Evolutionary conservation across 2,329 filamentous ascomycete species (phyloP).

Genomic region (Cladosporium colombiae): DNA sequence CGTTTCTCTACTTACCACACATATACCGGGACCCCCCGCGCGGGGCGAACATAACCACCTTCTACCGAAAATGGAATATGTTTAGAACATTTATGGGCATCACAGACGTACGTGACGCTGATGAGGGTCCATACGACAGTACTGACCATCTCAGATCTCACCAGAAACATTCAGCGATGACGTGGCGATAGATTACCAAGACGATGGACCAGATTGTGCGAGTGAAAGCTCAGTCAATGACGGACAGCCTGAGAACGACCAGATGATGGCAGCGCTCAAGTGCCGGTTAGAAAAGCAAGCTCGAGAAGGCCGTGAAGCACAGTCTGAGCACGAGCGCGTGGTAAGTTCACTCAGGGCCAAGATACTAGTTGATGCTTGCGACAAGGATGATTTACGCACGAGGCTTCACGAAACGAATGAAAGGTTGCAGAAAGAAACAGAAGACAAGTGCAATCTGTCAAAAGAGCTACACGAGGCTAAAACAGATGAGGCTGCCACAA

Average conservation of each 20-base stretch:
- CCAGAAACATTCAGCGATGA: background rate
- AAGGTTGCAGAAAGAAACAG: background rate
- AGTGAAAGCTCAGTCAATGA: background rate
- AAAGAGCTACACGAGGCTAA: background rate
- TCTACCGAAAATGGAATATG: constrained; percentile 14
- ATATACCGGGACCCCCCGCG: background rate
- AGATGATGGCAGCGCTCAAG: constrained; percentile 4
- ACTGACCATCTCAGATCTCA: background rate
- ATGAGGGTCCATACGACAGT: background rate
- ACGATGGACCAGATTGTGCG: background rate
- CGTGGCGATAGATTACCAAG: background rate
- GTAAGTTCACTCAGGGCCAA: background rate
- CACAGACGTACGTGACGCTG: background rate
- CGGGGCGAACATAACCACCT: background rate
- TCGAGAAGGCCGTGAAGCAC: constrained; percentile 1
- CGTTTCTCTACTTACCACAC: constrained; percentile 10
- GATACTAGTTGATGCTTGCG: background rate
- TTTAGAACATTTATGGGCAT: constrained; percentile 10
- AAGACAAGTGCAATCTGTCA: constrained; percentile 1
- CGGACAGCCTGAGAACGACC: background rate
- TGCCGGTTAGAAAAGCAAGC: background rate
- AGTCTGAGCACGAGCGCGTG: background rate
- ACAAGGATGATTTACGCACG: background rate
- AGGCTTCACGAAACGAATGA: constrained; percentile 7
- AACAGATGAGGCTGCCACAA: background rate